Percentiles rank a stretch among this genome's conserved stretches.
phyloP scores from a whole-genome alignment of 352 stramenopile species.

The Saprolegnia diclina region DNA sequence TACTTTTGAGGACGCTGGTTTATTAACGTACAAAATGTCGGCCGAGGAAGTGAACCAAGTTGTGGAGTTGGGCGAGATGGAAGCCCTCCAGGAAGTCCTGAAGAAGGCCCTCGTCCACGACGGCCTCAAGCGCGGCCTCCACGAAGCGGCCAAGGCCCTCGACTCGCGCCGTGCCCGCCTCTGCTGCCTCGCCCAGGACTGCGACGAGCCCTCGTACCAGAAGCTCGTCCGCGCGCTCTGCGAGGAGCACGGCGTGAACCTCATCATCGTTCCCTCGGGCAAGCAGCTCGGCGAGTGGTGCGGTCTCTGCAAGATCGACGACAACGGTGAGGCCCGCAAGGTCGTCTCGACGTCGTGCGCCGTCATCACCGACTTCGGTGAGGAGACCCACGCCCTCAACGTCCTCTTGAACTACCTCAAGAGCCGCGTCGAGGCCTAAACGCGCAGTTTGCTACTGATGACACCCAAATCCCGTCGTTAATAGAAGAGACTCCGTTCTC shows the following conservation, averaged over 20 bases:
- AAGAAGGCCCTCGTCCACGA: slow-evolving; percentile 99
- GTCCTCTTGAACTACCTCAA: slow-evolving; percentile 99
- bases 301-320: slow-evolving; percentile 98
- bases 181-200: slow-evolving; percentile 99
- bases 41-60: slow-evolving; percentile 86
- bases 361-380: slow-evolving; percentile 99
- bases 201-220: slow-evolving; percentile 99
- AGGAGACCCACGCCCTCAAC: slow-evolving; percentile 97
- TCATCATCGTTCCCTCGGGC: slow-evolving; percentile 89
- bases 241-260: slow-evolving; percentile 90
- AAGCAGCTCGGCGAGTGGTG: slow-evolving; percentile 99
- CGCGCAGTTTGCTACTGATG: slow-evolving; percentile 1
- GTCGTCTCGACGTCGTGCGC: slow-evolving; percentile 97
- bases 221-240: slow-evolving; percentile 97
- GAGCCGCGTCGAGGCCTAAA: slow-evolving; percentile 89
- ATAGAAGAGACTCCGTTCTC: slow-evolving; percentile 15
- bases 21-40: slow-evolving; percentile 54
- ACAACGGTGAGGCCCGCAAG: slow-evolving; percentile 96
- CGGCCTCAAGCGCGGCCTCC: slow-evolving; percentile 97
- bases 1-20: slow-evolving; percentile 29
- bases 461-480: not conserved
- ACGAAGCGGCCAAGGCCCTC: slow-evolving; percentile 98
- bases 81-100: slow-evolving; percentile 97
- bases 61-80: slow-evolving; percentile 95
- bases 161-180: slow-evolving; percentile 96